A percentile compares a stretch with the other conserved stretches of the same genome.
These are phyloP conservation scores for Colletotrichum gloeosporioides DNA, from an alignment of 2,329 filamentous ascomycete genomes.

Conservation along the genomic window DNA sequence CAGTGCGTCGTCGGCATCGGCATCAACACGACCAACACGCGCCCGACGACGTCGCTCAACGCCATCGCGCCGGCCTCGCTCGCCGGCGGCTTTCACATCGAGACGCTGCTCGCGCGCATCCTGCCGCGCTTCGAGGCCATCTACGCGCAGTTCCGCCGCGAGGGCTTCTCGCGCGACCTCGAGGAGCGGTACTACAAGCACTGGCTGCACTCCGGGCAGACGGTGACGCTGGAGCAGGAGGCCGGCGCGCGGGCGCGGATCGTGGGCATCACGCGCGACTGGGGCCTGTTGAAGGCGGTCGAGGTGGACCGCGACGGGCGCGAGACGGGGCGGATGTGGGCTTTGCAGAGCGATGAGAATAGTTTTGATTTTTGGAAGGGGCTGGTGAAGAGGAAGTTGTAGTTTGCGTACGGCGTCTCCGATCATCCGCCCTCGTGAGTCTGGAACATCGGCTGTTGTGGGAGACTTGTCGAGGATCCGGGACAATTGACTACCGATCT, in stretches of 20 bases:
- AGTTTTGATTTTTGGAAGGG: constrained; percentile 98
- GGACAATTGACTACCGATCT: background rate
- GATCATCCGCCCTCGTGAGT: background rate
- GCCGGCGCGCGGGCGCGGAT: constrained; percentile 78
- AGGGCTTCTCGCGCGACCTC: constrained; percentile 76
- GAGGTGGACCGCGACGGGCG: constrained; percentile 79
- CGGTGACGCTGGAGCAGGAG: constrained; percentile 78
- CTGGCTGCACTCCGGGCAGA: constrained; percentile 84
- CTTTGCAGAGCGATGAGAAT: constrained; percentile 94
- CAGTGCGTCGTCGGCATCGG: constrained; percentile 87
- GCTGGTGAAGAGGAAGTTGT: constrained; percentile 80
- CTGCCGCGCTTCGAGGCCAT: constrained; percentile 79
- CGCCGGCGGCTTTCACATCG: constrained; percentile 63
- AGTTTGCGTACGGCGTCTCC: background rate
- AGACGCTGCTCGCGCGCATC: constrained; percentile 83
- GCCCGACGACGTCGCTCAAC: constrained; percentile 87
- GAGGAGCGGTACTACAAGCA: constrained; percentile 79
- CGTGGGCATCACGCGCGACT: constrained; percentile 88
- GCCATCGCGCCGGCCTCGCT: constrained; percentile 65
- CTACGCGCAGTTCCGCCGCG: constrained; percentile 75
- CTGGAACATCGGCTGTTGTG: rapidly evolving
- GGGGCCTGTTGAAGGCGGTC: constrained; percentile 85
- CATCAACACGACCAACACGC: constrained; percentile 82
- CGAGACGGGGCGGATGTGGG: constrained; percentile 78
- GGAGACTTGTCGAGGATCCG: rapidly evolving